Base-by-base conservation (phyloP, 495 filamentous ascomycete species). In the Aspergillus coremiiformis region DNA sequence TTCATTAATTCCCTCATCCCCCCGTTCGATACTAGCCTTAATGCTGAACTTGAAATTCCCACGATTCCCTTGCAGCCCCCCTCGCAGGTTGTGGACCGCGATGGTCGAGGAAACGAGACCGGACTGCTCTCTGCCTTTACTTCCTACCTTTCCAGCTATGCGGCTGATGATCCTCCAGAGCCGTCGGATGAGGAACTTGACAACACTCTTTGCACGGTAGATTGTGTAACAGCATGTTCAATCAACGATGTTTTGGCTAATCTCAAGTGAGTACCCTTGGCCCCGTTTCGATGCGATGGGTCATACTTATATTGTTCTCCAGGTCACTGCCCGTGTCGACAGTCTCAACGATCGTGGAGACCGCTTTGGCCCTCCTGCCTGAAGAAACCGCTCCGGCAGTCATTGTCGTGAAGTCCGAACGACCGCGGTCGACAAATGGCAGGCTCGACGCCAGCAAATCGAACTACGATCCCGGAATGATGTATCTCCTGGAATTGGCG, bases 131-230 rank as follows among this genome's bases (percentile, higher is more conserved):
- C 90, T 4, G 89, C 93, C 5, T 86, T 99, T 52, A 90, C 91
- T 1, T 95, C 88, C 5, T 97, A 96, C 56, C 87, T 99, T 19
- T 94, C 91, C n/a, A 96, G 90, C 64, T 96, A 97, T 71, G 93
- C 94, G 22, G 94, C 90, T 15, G 94, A 96, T 63, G 93, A 99
- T 57, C 93, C 93, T 9, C 93, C 93, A 5, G 94, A 97, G 69
- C 93, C 93, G 1, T 96, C 93, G 0, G 90, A 96, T 49, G 93
- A 97, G 61, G 93, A 99, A 65, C 75, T 99, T 43, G 94, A 97
- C 56, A 95, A 91, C 64, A 97, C 93, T 0, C 69, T 97, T 14
- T 90, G 86, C 64, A 92, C 94, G 0, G 90, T 95, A 6, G 93
- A 97, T 61, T 97, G 92, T 56, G 82, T 99, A 32, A 90, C 90